phyloP scores from a whole-genome alignment of 129 eudicot species.

The Solidago caesia region DNA sequence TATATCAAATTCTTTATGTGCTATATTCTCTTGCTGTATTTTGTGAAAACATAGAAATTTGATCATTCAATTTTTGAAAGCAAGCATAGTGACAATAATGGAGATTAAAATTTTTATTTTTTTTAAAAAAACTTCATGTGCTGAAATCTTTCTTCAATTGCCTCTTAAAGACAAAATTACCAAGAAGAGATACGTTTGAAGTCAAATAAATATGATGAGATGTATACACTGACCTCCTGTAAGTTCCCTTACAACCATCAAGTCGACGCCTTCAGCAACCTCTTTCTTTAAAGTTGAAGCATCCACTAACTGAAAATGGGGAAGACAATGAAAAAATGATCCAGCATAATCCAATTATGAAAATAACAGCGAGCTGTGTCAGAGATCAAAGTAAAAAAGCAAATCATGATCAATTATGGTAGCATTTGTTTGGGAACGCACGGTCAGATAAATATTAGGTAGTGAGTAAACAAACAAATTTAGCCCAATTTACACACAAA shows the following conservation, averaged over 20 bases:
- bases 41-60: slow-evolving; percentile 11
- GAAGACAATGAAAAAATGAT: neutral
- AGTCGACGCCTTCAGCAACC: slow-evolving; percentile 96
- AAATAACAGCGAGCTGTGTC: neutral
- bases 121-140: slow-evolving; percentile 4
- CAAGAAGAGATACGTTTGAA: neutral
- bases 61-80: neutral
- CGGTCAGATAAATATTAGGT: neutral
- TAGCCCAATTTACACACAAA: neutral
- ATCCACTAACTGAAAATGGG: slow-evolving; percentile 62
- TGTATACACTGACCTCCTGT: slow-evolving; percentile 75
- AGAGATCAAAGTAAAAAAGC: neutral
- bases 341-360: neutral
- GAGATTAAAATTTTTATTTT: no score
- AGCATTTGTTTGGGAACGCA: neutral
- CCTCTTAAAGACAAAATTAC: slow-evolving; percentile 11
- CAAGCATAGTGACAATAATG: neutral
- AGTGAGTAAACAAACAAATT: neutral
- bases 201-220: neutral
- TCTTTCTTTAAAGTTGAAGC: slow-evolving; percentile 93
- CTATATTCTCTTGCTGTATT: neutral
- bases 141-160: slow-evolving; percentile 6
- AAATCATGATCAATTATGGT: neutral
- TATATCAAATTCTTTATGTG: slow-evolving; percentile 7
- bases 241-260: slow-evolving; percentile 97